Base-by-base conservation (phyloP, 805 yeast genomes). In the Candida fluviatilis region DNA sequence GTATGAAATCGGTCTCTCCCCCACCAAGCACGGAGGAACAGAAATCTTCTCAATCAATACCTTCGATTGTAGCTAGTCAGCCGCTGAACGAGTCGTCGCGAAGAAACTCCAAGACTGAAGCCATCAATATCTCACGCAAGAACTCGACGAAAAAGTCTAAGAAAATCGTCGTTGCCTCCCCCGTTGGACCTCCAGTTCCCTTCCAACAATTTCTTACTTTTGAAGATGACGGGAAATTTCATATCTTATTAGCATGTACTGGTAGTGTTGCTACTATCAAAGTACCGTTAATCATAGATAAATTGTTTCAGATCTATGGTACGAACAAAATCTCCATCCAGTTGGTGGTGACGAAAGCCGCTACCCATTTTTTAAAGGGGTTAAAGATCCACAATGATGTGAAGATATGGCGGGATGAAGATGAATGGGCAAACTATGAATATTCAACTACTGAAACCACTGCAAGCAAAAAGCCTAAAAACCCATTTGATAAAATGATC, bases 181-280 rank as follows among this genome's bases (percentile, higher is more conserved):
- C 78, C 11, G 66, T 72, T 34, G 77, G 82, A 1, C 84, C 86
- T 1, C 79, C 81, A 13, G 81, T 81, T 1, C 91, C 91, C 18
- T 84, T 84, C 50, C 82, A 82, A 21, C 80, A 84, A 47, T 84
- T 78, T 55, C 68, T 85, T 41, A 75, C 77, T 39, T 80, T 79
- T 50, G 60, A 83, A 58, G 93, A 87, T 55, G 95, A 87, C 56
- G 84, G 82, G 31, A 90, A 89, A 54, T 71, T 87, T 40, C 99
- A 93, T 59, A 81, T 93, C 31, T 67, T 93, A 40, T 69, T 93
- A 31, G 99, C 95, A 14, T 95, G 95, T 14, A 87, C 98, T 1
- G 99, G 99, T 1, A 85, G 95, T 2, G 97, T 93, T 3, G 99
- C 99, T 4, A 87, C 98, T 2, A 88, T 93, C 46, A 93, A 93